Conservation (phyloP, 2,329 filamentous ascomycete species). For the Colletotrichum sp. region DNA sequence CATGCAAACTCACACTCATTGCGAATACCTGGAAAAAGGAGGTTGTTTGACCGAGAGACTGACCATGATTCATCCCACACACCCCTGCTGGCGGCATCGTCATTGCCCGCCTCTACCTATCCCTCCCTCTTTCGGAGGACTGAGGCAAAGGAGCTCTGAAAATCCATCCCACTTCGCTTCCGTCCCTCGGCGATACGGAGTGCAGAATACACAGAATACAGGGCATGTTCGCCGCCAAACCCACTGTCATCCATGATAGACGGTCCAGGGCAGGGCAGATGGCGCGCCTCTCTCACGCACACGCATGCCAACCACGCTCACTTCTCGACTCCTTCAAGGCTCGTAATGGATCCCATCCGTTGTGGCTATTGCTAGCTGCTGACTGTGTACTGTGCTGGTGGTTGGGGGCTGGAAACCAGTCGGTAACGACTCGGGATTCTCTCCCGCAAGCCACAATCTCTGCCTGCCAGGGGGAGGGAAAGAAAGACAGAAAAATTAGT, state of each 20-base stretch:
- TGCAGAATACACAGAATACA: neutral
- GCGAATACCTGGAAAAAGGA: neutral
- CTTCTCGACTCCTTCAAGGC: neutral
- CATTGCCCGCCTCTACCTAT: neutral
- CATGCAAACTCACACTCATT: neutral
- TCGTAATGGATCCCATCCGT: neutral
- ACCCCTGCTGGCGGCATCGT: neutral
- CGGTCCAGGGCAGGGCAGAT: neutral
- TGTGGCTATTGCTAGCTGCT: neutral
- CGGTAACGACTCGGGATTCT: slow-evolving; percentile 14
- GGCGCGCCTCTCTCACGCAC: neutral
- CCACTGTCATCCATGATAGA: neutral
- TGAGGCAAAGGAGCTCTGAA: neutral
- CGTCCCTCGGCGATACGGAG: neutral
- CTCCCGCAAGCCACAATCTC: neutral
- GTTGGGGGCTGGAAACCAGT: neutral
- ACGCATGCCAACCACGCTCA: neutral
- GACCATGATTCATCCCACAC: slow-evolving; percentile 11
- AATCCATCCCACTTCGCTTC: slow-evolving; percentile 16
- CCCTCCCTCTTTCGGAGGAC: neutral
- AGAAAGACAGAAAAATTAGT: neutral
- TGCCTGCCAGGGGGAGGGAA: neutral
- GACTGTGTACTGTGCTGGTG: neutral
- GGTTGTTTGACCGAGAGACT: slow-evolving; percentile 17
- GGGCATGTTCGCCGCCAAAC: slow-evolving; percentile 5